A percentile compares a stretch with the other conserved stretches of the same genome.
phyloP scores from a whole-genome alignment of 768 basidiomycete species.

The Suillus americanus region DNA sequence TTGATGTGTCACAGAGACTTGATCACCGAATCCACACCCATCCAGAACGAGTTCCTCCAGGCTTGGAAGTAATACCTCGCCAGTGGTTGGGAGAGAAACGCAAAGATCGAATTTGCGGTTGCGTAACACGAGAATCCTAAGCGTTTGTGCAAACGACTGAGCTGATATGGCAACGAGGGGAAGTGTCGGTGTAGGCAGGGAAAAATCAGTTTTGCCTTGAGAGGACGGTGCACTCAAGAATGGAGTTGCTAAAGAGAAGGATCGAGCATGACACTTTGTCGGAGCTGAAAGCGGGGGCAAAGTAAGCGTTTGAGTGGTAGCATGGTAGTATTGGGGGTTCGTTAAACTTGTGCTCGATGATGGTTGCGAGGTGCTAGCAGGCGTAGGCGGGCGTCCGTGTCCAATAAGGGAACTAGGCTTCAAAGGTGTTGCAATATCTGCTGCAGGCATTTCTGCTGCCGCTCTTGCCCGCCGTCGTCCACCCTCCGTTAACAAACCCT shows the following conservation, averaged over 20 bases:
- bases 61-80: constrained; percentile 50
- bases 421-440: constrained; percentile 7
- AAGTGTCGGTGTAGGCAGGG: constrained; percentile 65
- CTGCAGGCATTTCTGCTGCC: constrained; percentile 38
- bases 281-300: constrained; percentile 63
- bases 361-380: constrained; percentile 23
- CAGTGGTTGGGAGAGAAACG: constrained; percentile 50
- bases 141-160: constrained; percentile 58
- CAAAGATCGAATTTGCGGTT: constrained; percentile 69
- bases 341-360: constrained; percentile 35
- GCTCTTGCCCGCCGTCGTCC: constrained; percentile 66
- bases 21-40: constrained; percentile 68
- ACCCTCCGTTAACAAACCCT: constrained; percentile 72
- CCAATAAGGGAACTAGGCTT: constrained; percentile 21
- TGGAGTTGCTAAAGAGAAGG: constrained; percentile 54
- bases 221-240: constrained; percentile 10
- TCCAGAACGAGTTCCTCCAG: constrained; percentile 76
- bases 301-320: constrained; percentile 55
- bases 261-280: constrained; percentile 51
- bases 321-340: constrained; percentile 60
- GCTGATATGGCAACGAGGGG: constrained; percentile 61
- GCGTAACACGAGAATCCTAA: constrained; percentile 57
- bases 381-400: constrained; percentile 25
- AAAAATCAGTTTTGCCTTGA: constrained; percentile 39
- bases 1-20: constrained; percentile 46